phyloP scores from a whole-genome alignment of 2,329 filamentous ascomycete genomes.

The Diaporthe citri region DNA sequence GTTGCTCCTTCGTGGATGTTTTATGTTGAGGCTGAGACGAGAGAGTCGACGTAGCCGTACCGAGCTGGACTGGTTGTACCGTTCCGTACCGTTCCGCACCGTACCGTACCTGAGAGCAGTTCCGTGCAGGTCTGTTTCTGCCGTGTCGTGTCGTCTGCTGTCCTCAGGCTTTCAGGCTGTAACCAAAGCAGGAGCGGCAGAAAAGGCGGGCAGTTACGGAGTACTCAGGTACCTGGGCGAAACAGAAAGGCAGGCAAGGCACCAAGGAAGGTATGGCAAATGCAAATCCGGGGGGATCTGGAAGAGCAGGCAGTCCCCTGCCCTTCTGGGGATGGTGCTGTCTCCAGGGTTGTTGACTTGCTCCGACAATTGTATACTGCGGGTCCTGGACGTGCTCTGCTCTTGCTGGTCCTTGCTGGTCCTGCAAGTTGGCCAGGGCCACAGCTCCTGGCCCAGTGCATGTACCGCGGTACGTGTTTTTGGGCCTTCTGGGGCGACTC shows the following conservation, averaged over 20 bases:
- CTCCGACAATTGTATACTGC: slow-evolving; percentile 23
- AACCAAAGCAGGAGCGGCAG: background rate
- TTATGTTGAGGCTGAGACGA: slow-evolving; percentile 14
- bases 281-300: slow-evolving; percentile 24
- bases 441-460: background rate
- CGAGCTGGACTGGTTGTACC: background rate
- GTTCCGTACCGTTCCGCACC: slow-evolving; percentile 1
- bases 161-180: background rate
- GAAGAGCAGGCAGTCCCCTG: slow-evolving; percentile 6
- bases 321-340: slow-evolving; percentile 21
- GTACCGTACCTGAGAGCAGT: background rate
- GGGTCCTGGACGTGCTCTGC: slow-evolving; percentile 16
- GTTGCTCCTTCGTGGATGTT: background rate
- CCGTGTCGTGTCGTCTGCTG: background rate
- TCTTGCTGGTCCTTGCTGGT: slow-evolving; percentile 3
- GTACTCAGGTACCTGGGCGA: background rate
- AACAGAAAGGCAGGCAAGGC: background rate
- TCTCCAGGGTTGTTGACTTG: slow-evolving; percentile 26
- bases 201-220: background rate
- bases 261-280: slow-evolving; percentile 9
- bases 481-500: background rate
- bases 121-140: background rate
- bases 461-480: background rate
- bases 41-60: background rate
- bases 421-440: slow-evolving; percentile 5